A percentile compares a stretch with the other conserved stretches of the same genome.
phyloP scores from a whole-genome alignment of 768 basidiomycete species.

The Gymnopilus junonius region DNA sequence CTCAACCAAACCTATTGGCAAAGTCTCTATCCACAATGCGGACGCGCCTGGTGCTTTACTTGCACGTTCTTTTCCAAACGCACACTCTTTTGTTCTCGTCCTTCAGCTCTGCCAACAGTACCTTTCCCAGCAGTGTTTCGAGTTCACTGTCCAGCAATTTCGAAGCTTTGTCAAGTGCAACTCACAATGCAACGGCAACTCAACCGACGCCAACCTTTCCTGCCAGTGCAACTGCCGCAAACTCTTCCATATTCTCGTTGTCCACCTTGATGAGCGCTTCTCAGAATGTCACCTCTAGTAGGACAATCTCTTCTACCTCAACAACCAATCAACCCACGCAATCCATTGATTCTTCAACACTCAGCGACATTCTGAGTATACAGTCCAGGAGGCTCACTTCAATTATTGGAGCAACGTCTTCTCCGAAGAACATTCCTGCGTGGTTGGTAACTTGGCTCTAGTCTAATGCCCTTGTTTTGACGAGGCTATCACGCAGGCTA shows the following conservation, averaged over 20 bases:
- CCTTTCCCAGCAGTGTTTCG: neutral
- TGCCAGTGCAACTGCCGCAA: constrained; percentile 3
- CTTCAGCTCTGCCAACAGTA: constrained; percentile 4
- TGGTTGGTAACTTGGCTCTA: constrained; percentile 35
- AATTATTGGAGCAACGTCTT: constrained; percentile 41
- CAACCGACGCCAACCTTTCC: neutral
- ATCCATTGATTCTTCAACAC: constrained; percentile 20
- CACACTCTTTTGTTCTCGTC: constrained; percentile 18
- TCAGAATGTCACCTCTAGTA: constrained; percentile 1
- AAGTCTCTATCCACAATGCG: constrained; percentile 12
- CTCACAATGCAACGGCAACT: neutral
- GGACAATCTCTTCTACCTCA: constrained; percentile 8
- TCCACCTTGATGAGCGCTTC: neutral
- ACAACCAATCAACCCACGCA: constrained; percentile 16
- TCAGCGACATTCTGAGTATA: constrained; percentile 24
- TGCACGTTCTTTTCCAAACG: constrained; percentile 17
- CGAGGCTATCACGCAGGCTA: constrained; percentile 37
- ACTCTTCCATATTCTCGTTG: neutral
- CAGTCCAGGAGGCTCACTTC: constrained; percentile 41
- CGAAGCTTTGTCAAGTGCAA: neutral
- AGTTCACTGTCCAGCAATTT: neutral
- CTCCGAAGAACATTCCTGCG: constrained; percentile 36
- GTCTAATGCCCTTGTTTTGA: neutral
- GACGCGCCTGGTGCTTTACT: constrained; percentile 17
- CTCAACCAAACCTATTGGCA: constrained; percentile 1